Conservation (phyloP, 441 rosid species). For the Monsonia emarginata region DNA sequence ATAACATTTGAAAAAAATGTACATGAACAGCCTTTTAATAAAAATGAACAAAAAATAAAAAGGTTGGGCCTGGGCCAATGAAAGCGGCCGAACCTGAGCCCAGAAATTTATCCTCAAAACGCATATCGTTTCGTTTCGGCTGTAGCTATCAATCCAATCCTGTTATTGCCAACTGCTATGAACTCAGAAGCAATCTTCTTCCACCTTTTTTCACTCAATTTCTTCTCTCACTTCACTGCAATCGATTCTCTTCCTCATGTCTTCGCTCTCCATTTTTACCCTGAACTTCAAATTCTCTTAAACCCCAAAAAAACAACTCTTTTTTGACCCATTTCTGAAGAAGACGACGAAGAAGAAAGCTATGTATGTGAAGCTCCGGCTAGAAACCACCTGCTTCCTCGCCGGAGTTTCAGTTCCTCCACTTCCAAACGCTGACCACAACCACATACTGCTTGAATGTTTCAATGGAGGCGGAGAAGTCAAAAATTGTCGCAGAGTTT, state of each 20-base stretch:
- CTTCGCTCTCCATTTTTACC: background rate
- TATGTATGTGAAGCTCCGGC: background rate
- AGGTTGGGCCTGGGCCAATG: too few species aligned
- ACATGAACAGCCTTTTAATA: too few species aligned
- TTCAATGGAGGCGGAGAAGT: slow-evolving; percentile 1
- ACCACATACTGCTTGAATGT: background rate
- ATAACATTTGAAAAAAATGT: too few species aligned
- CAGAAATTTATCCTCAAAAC: too few species aligned
- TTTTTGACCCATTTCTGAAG: background rate
- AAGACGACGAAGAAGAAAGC: background rate
- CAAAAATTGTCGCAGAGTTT: background rate
- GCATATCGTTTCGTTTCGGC: too few species aligned
- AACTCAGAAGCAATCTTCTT: background rate
- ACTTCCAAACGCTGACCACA: background rate
- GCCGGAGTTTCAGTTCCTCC: background rate
- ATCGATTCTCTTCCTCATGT: background rate
- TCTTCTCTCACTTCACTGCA: background rate
- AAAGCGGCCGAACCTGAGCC: too few species aligned
- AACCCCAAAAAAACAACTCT: background rate
- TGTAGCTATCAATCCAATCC: background rate
- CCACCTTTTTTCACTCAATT: background rate
- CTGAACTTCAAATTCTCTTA: background rate
- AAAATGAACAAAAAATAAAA: too few species aligned
- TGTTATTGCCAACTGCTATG: background rate
- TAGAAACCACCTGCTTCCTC: background rate